These are phyloP conservation scores for Hanseniaspora lachancei DNA, from an alignment of 805 yeast species.

Conservation along the genomic window DNA sequence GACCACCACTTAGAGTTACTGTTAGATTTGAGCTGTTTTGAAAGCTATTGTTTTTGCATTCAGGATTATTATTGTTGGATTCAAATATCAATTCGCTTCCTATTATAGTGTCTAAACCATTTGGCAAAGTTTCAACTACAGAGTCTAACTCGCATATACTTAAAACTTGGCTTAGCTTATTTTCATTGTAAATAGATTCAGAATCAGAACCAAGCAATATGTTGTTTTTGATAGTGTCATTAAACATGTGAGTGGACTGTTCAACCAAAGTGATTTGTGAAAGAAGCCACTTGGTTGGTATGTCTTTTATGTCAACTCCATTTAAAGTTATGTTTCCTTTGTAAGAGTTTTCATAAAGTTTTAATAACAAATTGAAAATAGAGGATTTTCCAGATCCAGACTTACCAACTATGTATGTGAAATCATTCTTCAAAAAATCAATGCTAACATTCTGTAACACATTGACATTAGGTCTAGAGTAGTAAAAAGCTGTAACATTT, in stretches of 20 bases:
- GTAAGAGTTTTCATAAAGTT: conserved; percentile 36
- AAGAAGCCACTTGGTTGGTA: conserved; percentile 42
- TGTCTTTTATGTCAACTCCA: conserved; percentile 32
- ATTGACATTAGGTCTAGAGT: conserved; percentile 36
- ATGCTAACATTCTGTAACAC: conserved; percentile 40
- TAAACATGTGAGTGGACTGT: conserved; percentile 55
- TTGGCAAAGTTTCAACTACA: conserved; percentile 36
- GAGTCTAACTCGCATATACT: conserved; percentile 40
- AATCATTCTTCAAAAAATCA: conserved; percentile 32
- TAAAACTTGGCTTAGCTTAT: conserved; percentile 33
- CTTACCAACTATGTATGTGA: conserved; percentile 63
- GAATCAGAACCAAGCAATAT: conserved; percentile 37
- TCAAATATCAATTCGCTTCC: conserved; percentile 21
- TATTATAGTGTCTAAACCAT: conserved; percentile 43
- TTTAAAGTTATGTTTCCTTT: conserved; percentile 51
- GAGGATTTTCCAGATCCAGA: conserved; percentile 96
- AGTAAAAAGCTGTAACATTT: conserved; percentile 52
- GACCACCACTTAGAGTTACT: conserved; percentile 72
- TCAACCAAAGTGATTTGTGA: conserved; percentile 60
- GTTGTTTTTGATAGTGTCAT: conserved; percentile 50
- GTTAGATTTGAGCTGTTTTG: conserved; percentile 19
- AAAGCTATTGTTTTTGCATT: neutral
- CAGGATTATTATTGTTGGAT: neutral
- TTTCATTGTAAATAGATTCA: conserved; percentile 18
- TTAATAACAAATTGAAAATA: conserved; percentile 46